These are phyloP conservation scores for Filosporella fistucella DNA, from an alignment of 495 filamentous ascomycete species.

Conservation along the genomic window DNA sequence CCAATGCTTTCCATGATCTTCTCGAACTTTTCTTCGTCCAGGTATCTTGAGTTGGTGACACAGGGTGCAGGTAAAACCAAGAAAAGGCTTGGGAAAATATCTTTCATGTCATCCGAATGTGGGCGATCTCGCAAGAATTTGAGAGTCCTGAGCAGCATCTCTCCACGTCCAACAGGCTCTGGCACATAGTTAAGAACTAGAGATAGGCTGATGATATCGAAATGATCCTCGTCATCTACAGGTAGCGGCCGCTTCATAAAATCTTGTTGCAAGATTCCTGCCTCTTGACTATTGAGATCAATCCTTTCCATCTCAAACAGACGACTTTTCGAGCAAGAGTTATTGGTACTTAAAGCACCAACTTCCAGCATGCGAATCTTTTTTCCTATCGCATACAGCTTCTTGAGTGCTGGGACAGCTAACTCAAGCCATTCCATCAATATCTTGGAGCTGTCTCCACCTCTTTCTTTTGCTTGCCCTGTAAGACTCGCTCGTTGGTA, in stretches of 20 bases:
- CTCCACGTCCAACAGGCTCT: slow-evolving; percentile 65
- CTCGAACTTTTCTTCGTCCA: slow-evolving; percentile 66
- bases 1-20: slow-evolving; percentile 75
- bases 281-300: slow-evolving; percentile 81
- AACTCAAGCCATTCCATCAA: slow-evolving; percentile 81
- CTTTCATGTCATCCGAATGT: slow-evolving; percentile 21
- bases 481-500: slow-evolving; percentile 90
- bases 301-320: slow-evolving; percentile 77
- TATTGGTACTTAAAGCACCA: slow-evolving; percentile 79
- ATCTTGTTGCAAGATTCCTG: slow-evolving; percentile 79
- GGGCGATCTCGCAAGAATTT: slow-evolving; percentile 49
- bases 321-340: slow-evolving; percentile 70
- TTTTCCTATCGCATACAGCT: slow-evolving; percentile 21
- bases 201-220: slow-evolving; percentile 90
- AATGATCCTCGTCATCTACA: slow-evolving; percentile 50
- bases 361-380: slow-evolving; percentile 73
- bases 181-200: slow-evolving; percentile 94
- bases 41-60: slow-evolving; percentile 86
- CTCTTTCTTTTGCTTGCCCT: slow-evolving; percentile 78
- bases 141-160: slow-evolving; percentile 78
- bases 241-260: slow-evolving; percentile 90
- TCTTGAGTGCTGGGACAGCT: slow-evolving; percentile 24
- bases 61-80: slow-evolving; percentile 88
- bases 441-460: slow-evolving; percentile 84
- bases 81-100: slow-evolving; percentile 72